Conservation (phyloP, 2,329 filamentous ascomycete genomes). For the Beauveria bassiana region DNA sequence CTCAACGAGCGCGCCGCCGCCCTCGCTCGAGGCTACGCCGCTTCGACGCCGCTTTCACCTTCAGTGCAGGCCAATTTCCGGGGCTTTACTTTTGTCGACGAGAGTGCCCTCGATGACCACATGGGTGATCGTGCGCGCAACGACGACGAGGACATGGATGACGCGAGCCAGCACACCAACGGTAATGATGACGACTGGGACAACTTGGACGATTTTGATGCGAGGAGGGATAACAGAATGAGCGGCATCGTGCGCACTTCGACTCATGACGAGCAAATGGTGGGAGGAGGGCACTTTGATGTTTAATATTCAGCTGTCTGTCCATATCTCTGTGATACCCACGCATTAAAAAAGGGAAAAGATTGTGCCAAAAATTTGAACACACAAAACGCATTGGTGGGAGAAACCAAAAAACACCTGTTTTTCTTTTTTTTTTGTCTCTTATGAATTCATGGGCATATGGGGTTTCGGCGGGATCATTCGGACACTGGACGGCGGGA, state of each 20-base stretch:
- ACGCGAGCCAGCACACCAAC: conserved; percentile 30
- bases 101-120: conserved; percentile 86
- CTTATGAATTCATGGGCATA: neutral
- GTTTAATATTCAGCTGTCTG: conserved; percentile 35
- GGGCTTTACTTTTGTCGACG: conserved; percentile 98
- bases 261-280: conserved; percentile 55
- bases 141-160: conserved; percentile 54
- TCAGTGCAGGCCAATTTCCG: conserved; percentile 98
- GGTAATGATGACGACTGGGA: conserved; percentile 48
- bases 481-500: neutral
- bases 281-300: conserved; percentile 57
- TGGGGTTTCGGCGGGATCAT: neutral
- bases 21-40: conserved; percentile 74
- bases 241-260: conserved; percentile 53
- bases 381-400: neutral
- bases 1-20: conserved; percentile 87
- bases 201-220: conserved; percentile 47
- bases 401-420: neutral
- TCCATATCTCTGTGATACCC: conserved; percentile 3
- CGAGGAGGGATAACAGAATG: conserved; percentile 50
- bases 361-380: neutral
- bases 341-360: neutral
- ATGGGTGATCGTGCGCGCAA: conserved; percentile 48
- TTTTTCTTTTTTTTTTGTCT: neutral
- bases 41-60: conserved; percentile 86